Evolutionary conservation across 2,329 filamentous ascomycete genomes (phyloP).

Genomic region (Penicillium sp.): DNA sequence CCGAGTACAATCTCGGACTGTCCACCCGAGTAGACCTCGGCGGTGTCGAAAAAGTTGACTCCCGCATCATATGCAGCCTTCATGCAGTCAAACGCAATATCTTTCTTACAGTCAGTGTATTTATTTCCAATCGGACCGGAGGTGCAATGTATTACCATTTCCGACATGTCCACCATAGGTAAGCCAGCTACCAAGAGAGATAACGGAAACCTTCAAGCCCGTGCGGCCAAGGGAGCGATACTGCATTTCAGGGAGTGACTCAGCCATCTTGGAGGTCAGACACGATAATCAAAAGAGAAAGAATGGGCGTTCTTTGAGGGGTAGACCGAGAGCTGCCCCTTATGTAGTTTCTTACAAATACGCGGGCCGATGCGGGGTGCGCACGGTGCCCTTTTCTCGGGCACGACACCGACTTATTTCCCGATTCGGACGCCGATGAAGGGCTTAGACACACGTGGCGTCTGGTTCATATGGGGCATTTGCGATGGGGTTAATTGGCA

Average conservation of each 20-base stretch:
- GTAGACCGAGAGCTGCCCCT: neutral
- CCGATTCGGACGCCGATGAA: constrained; percentile 14
- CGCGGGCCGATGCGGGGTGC: constrained; percentile 14
- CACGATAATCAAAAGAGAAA: neutral
- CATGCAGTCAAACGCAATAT: constrained; percentile 43
- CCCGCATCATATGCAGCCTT: constrained; percentile 57
- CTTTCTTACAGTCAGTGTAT: constrained; percentile 4
- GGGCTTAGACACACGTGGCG: neutral
- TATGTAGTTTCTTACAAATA: neutral
- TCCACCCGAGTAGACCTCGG: constrained; percentile 54
- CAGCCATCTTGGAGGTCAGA: constrained; percentile 14
- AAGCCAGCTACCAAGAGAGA: constrained; percentile 62
- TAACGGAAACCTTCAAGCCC: constrained; percentile 70
- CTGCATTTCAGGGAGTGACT: constrained; percentile 36
- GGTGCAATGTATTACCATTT: constrained; percentile 49
- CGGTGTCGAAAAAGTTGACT: constrained; percentile 58
- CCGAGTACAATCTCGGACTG: constrained; percentile 57
- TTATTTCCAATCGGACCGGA: neutral
- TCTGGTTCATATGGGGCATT: neutral
- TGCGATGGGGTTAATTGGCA: constrained; percentile 2
- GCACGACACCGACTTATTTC: neutral
- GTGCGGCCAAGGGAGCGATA: constrained; percentile 70
- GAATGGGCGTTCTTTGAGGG: neutral
- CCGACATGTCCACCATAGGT: constrained; percentile 74
- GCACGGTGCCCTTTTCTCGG: neutral